Conservation (phyloP, 2,329 filamentous ascomycete species). For the Fusarium redolens region DNA sequence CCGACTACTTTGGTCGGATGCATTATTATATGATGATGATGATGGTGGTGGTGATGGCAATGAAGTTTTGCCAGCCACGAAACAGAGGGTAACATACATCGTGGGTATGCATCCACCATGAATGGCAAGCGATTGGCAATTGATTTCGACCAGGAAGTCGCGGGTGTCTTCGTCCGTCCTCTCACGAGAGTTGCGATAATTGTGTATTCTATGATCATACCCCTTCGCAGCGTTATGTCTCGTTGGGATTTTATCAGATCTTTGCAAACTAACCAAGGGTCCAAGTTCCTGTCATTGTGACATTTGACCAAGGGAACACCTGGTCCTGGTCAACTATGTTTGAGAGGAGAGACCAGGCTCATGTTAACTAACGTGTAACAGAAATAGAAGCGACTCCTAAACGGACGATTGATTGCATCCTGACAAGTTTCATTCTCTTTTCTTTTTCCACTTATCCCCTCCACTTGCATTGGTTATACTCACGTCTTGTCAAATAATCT, state of each 20-base stretch:
- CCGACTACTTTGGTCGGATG: background rate
- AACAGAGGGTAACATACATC: constrained; percentile 1
- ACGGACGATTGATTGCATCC: background rate
- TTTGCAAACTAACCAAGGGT: constrained; percentile 7
- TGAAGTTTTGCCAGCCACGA: background rate
- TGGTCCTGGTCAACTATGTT: constrained; percentile 10
- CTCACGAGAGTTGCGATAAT: background rate
- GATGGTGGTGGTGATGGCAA: background rate
- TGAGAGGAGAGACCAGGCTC: constrained; percentile 21
- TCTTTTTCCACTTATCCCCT: background rate
- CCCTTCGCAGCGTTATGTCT: constrained; percentile 3
- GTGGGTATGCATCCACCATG: background rate
- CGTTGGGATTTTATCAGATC: constrained; percentile 24
- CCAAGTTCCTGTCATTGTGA: constrained; percentile 18
- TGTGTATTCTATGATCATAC: background rate
- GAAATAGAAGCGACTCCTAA: constrained; percentile 10
- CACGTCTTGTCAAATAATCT: background rate
- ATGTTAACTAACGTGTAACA: constrained; percentile 8
- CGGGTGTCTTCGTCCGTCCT: background rate
- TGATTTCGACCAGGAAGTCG: background rate
- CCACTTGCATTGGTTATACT: background rate
- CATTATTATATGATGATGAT: background rate
- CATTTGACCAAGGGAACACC: constrained; percentile 8
- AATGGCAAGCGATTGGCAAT: background rate
- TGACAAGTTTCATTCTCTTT: constrained; percentile 12